Evolutionary conservation across 1,139 yeast species (phyloP).

Genomic region (Protomyces gravidus): DNA sequence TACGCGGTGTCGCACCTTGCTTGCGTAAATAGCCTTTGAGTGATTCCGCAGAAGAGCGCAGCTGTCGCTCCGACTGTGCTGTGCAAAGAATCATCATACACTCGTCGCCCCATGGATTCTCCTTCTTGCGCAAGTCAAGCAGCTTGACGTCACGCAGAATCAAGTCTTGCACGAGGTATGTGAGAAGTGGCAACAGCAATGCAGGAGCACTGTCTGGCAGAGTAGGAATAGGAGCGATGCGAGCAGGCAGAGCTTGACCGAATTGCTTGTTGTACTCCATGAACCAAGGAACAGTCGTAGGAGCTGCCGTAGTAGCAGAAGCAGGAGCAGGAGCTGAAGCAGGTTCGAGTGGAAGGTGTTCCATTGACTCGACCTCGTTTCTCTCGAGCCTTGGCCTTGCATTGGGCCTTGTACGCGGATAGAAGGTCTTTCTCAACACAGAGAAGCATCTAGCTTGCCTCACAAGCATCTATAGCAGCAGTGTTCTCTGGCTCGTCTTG

Average conservation of each 20-base stretch:
- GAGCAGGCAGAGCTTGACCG: not conserved
- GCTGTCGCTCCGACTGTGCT: conserved; percentile 16
- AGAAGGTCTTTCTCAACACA: not conserved
- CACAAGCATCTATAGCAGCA: not conserved
- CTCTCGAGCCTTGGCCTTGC: not conserved
- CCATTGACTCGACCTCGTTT: too few species aligned
- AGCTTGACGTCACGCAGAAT: conserved; percentile 12
- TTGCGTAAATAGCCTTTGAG: conserved; percentile 16
- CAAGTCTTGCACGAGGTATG: conserved; percentile 18
- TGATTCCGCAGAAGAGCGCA: conserved; percentile 20
- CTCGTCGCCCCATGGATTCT: conserved; percentile 26
- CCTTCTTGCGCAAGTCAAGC: conserved; percentile 16
- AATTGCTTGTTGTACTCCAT: conserved; percentile 28
- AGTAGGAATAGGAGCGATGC: conserved; percentile 7
- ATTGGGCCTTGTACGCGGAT: not conserved
- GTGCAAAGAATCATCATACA: conserved; percentile 19
- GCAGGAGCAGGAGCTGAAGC: not conserved
- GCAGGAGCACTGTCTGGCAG: conserved; percentile 8
- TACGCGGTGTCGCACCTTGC: conserved; percentile 7
- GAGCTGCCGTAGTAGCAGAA: not conserved
- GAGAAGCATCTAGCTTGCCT: not conserved
- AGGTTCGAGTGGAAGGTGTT: not conserved
- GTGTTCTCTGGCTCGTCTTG: not conserved
- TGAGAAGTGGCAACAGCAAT: conserved; percentile 5
- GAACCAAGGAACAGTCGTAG: conserved; percentile 22